Evolutionary conservation across 176 grass and related monocot species (phyloP), one percentile per base, ranked within the genome.

Genomic region (Panicum miliaceum): DNA sequence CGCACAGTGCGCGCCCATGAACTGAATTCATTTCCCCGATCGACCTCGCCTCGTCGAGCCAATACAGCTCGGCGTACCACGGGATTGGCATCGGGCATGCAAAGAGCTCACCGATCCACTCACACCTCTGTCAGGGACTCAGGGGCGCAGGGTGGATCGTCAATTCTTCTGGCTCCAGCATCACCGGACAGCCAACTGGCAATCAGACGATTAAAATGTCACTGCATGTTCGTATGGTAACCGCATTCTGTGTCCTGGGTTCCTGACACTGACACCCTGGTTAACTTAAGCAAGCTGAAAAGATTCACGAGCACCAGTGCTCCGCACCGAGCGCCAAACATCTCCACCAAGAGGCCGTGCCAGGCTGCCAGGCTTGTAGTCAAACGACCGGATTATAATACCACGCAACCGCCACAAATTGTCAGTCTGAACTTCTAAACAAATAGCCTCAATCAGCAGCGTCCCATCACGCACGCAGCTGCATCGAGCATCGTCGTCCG

Each of bases 331-430:
- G 35, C 48, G 48, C 43, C 68, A 11, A 47, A 50, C 68, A 75
- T 67, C 56, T 38, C 22, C n/a, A 32, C 29, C 29, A 32, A 32
- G 67, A 58, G 11, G 50, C 64, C 43, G 61, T 14, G 82, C 72
- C 77, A 56, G 37, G 26, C 15, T 8, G 76, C 82, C 68, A 84
- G 75, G 68, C 76, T 67, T 45, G 37, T 80, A 2, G 87, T 89
- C 87, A 84, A 80, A 73, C 73, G 26, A 57, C 59, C 59, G 2
- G 75, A 73, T 58, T 79, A 87, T 19, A 40, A 12, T 79, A 72
- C 54, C 4, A 32, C 29, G 29, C 29, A 32, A 32, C 29, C 29
- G 29, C 29, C 29, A 6, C 78, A 60, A 41, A 10, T 40, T 61
- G 54, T 77, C n/a, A n/a, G 53, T 22, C 25, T 61, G 43, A 77